A percentile compares a stretch with the other conserved stretches of the same genome.
These are phyloP conservation scores for Penicillium bovifimosum DNA, from an alignment of 495 filamentous ascomycete genomes.

Conservation along the genomic window DNA sequence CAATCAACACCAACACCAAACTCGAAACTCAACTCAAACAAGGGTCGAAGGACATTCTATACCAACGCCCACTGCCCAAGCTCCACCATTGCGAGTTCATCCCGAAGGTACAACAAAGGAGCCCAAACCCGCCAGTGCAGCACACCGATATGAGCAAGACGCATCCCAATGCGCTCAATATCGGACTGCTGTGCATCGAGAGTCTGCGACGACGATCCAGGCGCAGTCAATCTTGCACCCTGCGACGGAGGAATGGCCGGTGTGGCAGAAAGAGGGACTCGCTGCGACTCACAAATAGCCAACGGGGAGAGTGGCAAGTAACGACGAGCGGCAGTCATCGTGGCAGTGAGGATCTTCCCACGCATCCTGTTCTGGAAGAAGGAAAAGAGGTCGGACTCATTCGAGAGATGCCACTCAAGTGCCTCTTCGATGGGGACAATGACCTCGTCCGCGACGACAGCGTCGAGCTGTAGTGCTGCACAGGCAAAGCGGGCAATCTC, in stretches of 20 bases:
- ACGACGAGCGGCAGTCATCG: constrained; percentile 28
- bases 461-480: constrained; percentile 27
- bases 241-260: not conserved
- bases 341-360: constrained; percentile 32
- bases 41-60: constrained; percentile 5
- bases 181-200: constrained; percentile 37
- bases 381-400: constrained; percentile 33
- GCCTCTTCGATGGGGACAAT: constrained; percentile 33
- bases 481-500: constrained; percentile 45
- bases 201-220: constrained; percentile 12
- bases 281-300: constrained; percentile 45
- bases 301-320: constrained; percentile 41
- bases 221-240: not conserved
- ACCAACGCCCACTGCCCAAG: constrained; percentile 8
- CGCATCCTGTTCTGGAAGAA: constrained; percentile 32
- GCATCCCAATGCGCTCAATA: constrained; percentile 62
- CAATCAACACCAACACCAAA: not conserved
- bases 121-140: constrained; percentile 88
- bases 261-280: constrained; percentile 18
- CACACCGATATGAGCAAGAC: constrained; percentile 71
- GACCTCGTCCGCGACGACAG: constrained; percentile 36
- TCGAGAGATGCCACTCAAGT: constrained; percentile 35
- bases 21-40: not conserved
- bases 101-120: constrained; percentile 55
- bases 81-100: constrained; percentile 29